A percentile compares a stretch with the other conserved stretches of the same genome.
Conservation (phyloP, 2,329 filamentous ascomycete species). For the Aspergillus viridinutans region DNA sequence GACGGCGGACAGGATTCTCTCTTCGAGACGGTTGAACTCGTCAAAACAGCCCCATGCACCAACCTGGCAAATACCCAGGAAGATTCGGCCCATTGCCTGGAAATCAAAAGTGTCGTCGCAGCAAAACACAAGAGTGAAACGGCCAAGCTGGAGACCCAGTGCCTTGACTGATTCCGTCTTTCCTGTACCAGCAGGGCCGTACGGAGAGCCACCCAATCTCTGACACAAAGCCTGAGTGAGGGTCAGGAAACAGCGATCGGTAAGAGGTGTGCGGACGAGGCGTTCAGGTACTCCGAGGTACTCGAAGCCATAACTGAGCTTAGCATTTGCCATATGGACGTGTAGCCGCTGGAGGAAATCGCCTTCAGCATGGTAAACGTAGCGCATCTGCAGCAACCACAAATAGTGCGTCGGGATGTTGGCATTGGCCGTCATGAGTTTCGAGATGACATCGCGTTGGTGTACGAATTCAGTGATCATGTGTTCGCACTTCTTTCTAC, state of each 20-base stretch:
- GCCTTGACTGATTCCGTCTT: constrained; percentile 99
- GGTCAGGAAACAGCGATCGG: constrained; percentile 96
- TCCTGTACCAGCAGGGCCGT: constrained; percentile 94
- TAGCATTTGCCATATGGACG: constrained; percentile 95
- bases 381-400: constrained; percentile 97
- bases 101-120: constrained; percentile 99
- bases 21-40: constrained; percentile 98
- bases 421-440: constrained; percentile 72
- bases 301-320: constrained; percentile 93
- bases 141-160: constrained; percentile 88
- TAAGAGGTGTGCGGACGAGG: constrained; percentile 92
- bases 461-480: constrained; percentile 98
- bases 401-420: constrained; percentile 74
- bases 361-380: constrained; percentile 78
- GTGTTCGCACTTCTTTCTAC: constrained; percentile 95
- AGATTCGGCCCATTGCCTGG: constrained; percentile 99
- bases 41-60: constrained; percentile 99
- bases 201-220: constrained; percentile 90
- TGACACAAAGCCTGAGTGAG: constrained; percentile 95
- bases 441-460: constrained; percentile 89
- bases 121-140: constrained; percentile 98
- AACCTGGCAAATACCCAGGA: constrained; percentile 97
- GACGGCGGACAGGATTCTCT: constrained; percentile 94
- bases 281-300: constrained; percentile 95
- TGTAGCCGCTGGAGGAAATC: constrained; percentile 76